Percentiles rank a stretch among this genome's conserved stretches.
Evolutionary conservation across 768 basidiomycete genomes (phyloP).

Genomic region (Trametes cingulata): DNA sequence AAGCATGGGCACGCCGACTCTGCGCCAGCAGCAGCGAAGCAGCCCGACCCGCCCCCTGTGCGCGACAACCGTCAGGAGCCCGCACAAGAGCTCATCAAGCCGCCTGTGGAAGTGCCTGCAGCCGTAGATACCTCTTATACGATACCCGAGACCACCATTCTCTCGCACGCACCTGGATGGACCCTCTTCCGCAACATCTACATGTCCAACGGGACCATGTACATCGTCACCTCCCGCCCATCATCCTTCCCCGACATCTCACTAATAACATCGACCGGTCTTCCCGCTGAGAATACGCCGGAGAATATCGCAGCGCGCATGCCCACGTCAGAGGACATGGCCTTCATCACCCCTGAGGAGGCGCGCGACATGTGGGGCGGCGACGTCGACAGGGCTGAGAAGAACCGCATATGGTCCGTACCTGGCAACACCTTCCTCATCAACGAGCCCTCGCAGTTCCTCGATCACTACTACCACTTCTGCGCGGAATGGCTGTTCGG

Average conservation of each 20-base stretch:
- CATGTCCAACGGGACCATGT: slow-evolving; percentile 81
- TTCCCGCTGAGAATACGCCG: slow-evolving; percentile 55
- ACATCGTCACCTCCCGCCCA: slow-evolving; percentile 56
- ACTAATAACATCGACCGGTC: slow-evolving; percentile 69
- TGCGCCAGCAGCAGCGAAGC: slow-evolving; percentile 2
- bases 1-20: background rate
- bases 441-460: slow-evolving; percentile 75
- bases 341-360: slow-evolving; percentile 57
- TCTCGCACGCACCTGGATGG: slow-evolving; percentile 79
- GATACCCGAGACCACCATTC: slow-evolving; percentile 55
- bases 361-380: slow-evolving; percentile 65
- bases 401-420: slow-evolving; percentile 62
- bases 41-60: slow-evolving; percentile 14
- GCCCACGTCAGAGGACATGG: slow-evolving; percentile 65
- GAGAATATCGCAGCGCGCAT: slow-evolving; percentile 69
- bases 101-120: background rate
- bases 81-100: slow-evolving; percentile 3
- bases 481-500: slow-evolving; percentile 82
- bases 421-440: slow-evolving; percentile 72
- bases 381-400: slow-evolving; percentile 29
- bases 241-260: slow-evolving; percentile 46
- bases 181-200: slow-evolving; percentile 83
- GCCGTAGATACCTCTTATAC: slow-evolving; percentile 23
- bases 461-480: slow-evolving; percentile 88
- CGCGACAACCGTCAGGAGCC: slow-evolving; percentile 3